Evolutionary conservation across 2,329 filamentous ascomycete species (phyloP), one percentile per base, ranked within the genome.

Genomic region (Ceratocystis cacaofunesta): DNA sequence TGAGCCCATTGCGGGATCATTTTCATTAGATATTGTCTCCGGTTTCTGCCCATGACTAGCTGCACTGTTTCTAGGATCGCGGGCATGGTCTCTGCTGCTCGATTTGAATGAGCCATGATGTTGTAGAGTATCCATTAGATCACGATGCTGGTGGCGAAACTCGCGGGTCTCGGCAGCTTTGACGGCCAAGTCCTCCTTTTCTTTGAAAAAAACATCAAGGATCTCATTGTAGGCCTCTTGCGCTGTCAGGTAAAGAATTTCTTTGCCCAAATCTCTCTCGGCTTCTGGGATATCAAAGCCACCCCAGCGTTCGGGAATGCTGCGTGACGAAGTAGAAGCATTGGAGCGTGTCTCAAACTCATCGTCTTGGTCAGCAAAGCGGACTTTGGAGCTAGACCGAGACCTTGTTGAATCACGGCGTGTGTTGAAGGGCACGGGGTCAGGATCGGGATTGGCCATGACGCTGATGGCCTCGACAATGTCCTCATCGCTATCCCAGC

Each of bases 171-270:
- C 79, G 7, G 83, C 81, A 10, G 85, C 86, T 65, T 84, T 80
- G 67, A 94, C 76, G 1, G 90, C 86, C 19, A 89, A 74, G 68
- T 92, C 86, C 74, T 97, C 92, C 69, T 87, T 87, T 3, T 82
- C 79, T 70, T 87, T 87, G 77, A 99, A 99, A 0, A 99, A 79
- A 1, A 85, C 82, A 71, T 97, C 90, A 0, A 99, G 82, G 1
- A 97, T 78, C 75, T 97, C 91, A 71, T 97, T 96, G 76, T 96
- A 90, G 0, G 90, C 88, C 74, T 96, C 88, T 74, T 96, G 91
- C 0, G 90, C 91, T 41, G 95, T 85, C 73, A 96, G 89, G 71
- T 95, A 96, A 0, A 97, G 78, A 3, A 96, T 88, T 72, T 97
- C 90, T 70, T 88, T 90, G 46, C 90, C 90, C 5, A 90, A 85